Conservation (phyloP, 1,284 basidiomycete genomes). For the Ganoderma resinaceum region DNA sequence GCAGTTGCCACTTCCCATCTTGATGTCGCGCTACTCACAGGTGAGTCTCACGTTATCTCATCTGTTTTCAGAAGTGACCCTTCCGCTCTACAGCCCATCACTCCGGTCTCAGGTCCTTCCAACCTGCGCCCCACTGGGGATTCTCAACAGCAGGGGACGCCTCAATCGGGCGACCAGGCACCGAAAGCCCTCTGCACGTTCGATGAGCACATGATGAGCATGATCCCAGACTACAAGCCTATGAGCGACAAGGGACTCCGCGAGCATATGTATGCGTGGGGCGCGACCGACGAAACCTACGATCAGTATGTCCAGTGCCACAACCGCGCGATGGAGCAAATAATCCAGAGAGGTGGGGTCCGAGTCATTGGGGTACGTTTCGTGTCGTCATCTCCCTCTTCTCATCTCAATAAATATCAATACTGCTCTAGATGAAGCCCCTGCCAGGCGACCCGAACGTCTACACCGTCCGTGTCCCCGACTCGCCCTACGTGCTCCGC, state of each 20-base stretch:
- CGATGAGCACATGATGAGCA: constrained; percentile 1
- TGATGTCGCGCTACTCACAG: neutral
- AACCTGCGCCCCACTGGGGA: neutral
- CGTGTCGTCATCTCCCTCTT: no score
- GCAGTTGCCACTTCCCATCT: no score
- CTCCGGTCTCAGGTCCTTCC: neutral
- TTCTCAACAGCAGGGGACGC: neutral
- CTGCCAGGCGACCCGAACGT: constrained; percentile 3
- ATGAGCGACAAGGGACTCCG: neutral
- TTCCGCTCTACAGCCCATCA: no score
- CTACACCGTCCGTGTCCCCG: constrained; percentile 8
- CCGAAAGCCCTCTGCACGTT: neutral
- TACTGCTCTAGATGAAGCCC: neutral
- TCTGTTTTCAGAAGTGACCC: no score
- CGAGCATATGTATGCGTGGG: neutral
- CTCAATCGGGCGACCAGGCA: neutral
- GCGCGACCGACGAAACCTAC: neutral
- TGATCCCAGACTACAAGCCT: neutral
- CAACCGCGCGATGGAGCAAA: neutral
- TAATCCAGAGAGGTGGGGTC: neutral
- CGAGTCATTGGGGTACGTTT: constrained; percentile 2
- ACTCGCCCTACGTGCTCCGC: constrained; percentile 7
- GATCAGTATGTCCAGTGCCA: neutral
- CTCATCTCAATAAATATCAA: neutral
- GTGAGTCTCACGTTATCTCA: neutral